Evolutionary conservation across 2,329 filamentous ascomycete genomes (phyloP).

Genomic region (Cladosporium sp.): DNA sequence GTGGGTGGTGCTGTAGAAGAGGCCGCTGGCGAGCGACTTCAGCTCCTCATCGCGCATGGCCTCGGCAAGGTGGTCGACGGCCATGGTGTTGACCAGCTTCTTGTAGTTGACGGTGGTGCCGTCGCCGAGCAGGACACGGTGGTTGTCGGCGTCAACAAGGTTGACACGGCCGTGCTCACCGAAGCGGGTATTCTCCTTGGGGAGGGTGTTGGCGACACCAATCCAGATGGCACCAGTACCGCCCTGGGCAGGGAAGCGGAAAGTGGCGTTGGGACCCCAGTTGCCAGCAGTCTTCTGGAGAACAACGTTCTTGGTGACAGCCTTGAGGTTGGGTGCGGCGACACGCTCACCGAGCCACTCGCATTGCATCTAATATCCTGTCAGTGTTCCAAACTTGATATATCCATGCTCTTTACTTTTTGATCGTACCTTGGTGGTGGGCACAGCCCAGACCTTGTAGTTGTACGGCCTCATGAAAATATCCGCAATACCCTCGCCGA

Average conservation of each 20-base stretch:
- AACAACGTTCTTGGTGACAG: slow-evolving; percentile 89
- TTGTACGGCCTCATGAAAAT: slow-evolving; percentile 99
- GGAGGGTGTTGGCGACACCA: slow-evolving; percentile 88
- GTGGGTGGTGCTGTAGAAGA: slow-evolving; percentile 97
- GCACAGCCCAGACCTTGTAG: slow-evolving; percentile 99
- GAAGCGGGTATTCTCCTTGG: slow-evolving; percentile 87
- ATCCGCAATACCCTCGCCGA: slow-evolving; percentile 84
- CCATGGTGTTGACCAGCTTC: slow-evolving; percentile 95
- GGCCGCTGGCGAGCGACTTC: slow-evolving; percentile 77
- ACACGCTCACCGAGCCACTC: slow-evolving; percentile 98
- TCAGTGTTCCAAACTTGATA: slow-evolving; percentile 21
- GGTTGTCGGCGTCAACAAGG: slow-evolving; percentile 82
- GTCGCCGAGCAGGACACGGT: slow-evolving; percentile 78
- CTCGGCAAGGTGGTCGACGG: slow-evolving; percentile 84
- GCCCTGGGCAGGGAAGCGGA: slow-evolving; percentile 93
- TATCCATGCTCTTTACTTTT: neutral
- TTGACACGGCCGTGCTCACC: slow-evolving; percentile 81
- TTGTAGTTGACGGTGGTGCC: slow-evolving; percentile 88
- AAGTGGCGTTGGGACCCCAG: slow-evolving; percentile 98
- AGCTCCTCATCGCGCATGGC: slow-evolving; percentile 86
- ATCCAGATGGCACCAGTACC: slow-evolving; percentile 99
- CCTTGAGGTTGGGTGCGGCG: slow-evolving; percentile 93
- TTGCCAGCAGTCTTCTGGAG: slow-evolving; percentile 93
- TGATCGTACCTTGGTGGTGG: slow-evolving; percentile 80
- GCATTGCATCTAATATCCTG: slow-evolving; percentile 82